Base-by-base conservation (phyloP, 2,329 filamentous ascomycete species). In the Talaromyces sp. region DNA sequence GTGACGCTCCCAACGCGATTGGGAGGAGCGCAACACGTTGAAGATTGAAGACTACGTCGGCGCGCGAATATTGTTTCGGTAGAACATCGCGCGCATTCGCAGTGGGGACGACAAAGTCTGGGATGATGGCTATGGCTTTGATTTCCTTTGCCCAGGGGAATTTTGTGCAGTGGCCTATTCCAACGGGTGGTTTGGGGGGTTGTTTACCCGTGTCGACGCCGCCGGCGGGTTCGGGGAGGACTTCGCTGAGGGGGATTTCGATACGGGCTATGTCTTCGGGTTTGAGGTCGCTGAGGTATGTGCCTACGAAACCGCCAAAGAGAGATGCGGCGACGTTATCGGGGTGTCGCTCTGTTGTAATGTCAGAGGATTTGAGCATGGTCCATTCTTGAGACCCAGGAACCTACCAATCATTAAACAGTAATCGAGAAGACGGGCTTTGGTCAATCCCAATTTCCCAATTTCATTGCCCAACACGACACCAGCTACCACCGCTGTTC, bases 91-190 rank as follows among this genome's bases (percentile, higher is more conserved):
- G 85, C 5, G 94, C 93, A 69, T 91, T 89, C 60, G 93, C 91
- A 1, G 94, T 99, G n/a, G 91, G 85, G 31, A 97, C 92, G 72
- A 96, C 89, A 69, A 97, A 99, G 66, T 96, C 84, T 8, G 94
- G 94, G 61, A 99, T 96, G 67, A 99, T 93, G 64, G 92, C 91
- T 63, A 99, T 88, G 62, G 92, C 93, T 80, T 97, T 97, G 80
- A 99, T 96, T 73, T 96, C 90, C 63, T 87, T 85, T 59, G 91
- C 88, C 93, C 93, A 97, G 41, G 86, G 85, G 75, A 97, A 97
- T 74, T 92, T 93, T 77, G 95, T 92, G 78, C 96, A 96, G 74
- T 97, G 92, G 51, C 93, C 94, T 66, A 99, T 97, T 67, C 91
- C 89, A 64, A 87, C 73, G 2, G 94, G 94, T n/a, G 94, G 94